Conservation (phyloP, 306 rosid genomes). For the Cercis canadensis region DNA sequence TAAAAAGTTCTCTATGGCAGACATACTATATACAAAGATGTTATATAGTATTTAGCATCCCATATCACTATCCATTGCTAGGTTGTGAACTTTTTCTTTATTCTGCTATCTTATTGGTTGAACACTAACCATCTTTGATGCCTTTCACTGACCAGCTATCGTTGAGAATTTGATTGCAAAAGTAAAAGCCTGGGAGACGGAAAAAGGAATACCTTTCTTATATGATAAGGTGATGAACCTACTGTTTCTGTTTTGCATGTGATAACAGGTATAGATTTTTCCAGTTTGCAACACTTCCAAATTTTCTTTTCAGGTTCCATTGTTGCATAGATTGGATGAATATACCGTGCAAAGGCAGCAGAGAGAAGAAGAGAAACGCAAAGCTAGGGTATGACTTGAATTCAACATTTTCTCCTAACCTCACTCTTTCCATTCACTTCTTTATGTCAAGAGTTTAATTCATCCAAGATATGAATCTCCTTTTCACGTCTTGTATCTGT, state of each 20-base stretch:
- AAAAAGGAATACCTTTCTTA: conserved; percentile 81
- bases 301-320: conserved; percentile 57
- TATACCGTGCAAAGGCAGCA: conserved; percentile 56
- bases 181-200: conserved; percentile 87
- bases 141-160: conserved; percentile 54
- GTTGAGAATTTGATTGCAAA: conserved; percentile 74
- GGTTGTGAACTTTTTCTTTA: conserved; percentile 6
- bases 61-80: too few relatives aligned
- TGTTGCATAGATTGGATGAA: conserved; percentile 68
- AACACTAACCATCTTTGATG: conserved; percentile 27
- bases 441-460: conserved; percentile 1
- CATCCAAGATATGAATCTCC: not conserved
- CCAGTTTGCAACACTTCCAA: conserved; percentile 24
- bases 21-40: too few relatives aligned
- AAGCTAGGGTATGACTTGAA: conserved; percentile 69
- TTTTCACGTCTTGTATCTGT: not conserved
- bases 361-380: conserved; percentile 85
- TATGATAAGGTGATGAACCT: conserved; percentile 77
- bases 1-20: too few relatives aligned
- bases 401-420: not conserved
- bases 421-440: conserved; percentile 9
- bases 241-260: conserved; percentile 18
- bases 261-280: not conserved
- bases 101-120: too few relatives aligned
- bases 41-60: too few relatives aligned